These are phyloP conservation scores for Zanthoxylum bungeanum DNA, from an alignment of 345 rosid species.

Conservation along the genomic window DNA sequence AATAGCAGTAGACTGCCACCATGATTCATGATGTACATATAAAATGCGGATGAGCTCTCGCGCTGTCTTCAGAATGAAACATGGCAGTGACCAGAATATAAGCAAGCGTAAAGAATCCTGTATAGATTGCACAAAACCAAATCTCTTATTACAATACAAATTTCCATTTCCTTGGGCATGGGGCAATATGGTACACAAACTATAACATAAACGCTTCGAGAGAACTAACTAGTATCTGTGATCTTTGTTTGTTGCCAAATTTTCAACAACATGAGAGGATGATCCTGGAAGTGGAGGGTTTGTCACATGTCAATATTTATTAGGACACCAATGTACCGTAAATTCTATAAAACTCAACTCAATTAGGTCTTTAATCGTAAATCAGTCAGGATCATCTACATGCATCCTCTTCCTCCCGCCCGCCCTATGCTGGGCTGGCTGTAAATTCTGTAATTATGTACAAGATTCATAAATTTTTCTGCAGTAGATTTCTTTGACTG, in stretches of 20 bases:
- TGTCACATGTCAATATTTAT: neutral
- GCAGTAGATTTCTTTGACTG: no score
- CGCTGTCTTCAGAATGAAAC: conserved; percentile 57
- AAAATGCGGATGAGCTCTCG: conserved; percentile 58
- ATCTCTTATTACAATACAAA: neutral
- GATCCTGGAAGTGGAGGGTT: neutral
- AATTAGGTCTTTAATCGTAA: no score
- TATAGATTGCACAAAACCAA: conserved; percentile 14
- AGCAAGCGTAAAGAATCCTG: conserved; percentile 69
- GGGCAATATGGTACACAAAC: neutral
- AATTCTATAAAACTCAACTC: no score
- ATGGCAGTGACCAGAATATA: conserved; percentile 67
- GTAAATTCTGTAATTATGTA: no score
- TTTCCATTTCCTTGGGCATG: neutral
- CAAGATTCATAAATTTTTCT: no score
- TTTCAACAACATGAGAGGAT: neutral
- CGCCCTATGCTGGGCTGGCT: no score
- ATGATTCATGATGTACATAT: conserved; percentile 49
- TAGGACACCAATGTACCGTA: neutral
- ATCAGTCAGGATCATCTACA: no score
- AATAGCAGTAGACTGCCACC: conserved; percentile 63
- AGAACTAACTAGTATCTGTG: neutral
- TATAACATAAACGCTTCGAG: neutral
- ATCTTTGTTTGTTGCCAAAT: neutral
- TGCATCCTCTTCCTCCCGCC: no score